phyloP scores from a whole-genome alignment of 2,329 filamentous ascomycete species.

The Leptodontidium sp. region DNA sequence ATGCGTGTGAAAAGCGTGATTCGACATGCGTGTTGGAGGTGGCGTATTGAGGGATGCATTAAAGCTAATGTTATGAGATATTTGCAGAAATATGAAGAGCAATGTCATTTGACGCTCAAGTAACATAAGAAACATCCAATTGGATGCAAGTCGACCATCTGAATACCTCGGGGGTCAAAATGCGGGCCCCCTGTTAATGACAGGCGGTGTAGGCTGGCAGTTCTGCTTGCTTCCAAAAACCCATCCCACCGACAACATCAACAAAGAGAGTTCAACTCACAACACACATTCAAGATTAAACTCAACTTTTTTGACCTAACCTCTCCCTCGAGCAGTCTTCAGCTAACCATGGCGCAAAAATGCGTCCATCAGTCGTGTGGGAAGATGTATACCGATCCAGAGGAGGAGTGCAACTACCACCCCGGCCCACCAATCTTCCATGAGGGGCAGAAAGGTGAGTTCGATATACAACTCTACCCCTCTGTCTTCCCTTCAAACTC shows the following conservation, averaged over 20 bases:
- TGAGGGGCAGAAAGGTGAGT: constrained; percentile 95
- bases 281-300: neutral
- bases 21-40: constrained; percentile 62
- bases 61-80: neutral
- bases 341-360: constrained; percentile 65
- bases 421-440: constrained; percentile 94
- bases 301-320: neutral
- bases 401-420: constrained; percentile 90
- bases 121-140: neutral
- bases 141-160: too few relatives aligned
- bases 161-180: neutral
- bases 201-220: neutral
- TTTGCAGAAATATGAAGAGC: neutral
- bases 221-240: constrained; percentile 30
- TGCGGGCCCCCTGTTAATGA: neutral
- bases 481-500: neutral
- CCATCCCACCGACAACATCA: constrained; percentile 5
- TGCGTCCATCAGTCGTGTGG: constrained; percentile 97
- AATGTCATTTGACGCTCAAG: neutral
- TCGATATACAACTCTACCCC: constrained; percentile 17
- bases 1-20: constrained; percentile 80
- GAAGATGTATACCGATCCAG: constrained; percentile 82
- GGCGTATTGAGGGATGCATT: constrained; percentile 61
- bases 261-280: constrained; percentile 10
- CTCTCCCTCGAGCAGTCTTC: neutral